Evolutionary conservation across 257 asterid genomes (phyloP).

Genomic region (Mentha longifolia): DNA sequence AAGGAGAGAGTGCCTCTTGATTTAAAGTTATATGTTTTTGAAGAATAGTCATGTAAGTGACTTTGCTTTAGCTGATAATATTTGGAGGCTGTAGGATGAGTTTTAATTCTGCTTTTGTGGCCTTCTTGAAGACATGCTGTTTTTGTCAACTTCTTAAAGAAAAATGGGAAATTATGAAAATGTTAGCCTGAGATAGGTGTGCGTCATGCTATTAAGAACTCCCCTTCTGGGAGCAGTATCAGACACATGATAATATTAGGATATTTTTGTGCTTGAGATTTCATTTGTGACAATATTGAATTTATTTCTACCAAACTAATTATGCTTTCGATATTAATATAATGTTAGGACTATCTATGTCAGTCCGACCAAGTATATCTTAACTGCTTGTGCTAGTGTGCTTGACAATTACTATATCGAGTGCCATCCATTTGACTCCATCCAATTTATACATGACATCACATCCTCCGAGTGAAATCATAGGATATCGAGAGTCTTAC

Average conservation of each 20-base stretch:
- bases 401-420: not conserved
- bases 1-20: constrained; percentile 11
- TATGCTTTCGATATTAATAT: not conserved
- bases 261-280: not conserved
- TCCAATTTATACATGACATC: not conserved
- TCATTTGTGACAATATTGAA: not conserved
- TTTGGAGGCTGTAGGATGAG: not conserved
- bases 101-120: not conserved
- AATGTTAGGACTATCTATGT: not conserved
- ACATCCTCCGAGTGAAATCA: not conserved
- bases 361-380: not conserved
- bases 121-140: not conserved
- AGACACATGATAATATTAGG: not conserved
- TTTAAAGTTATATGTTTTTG: constrained; percentile 4
- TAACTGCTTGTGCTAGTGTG: not conserved
- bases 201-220: not conserved
- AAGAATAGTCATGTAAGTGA: not conserved
- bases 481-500: not conserved
- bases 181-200: not conserved
- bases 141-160: not conserved
- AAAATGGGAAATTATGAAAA: too few species aligned
- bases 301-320: not conserved
- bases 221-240: not conserved
- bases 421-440: not conserved
- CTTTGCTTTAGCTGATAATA: not conserved